A percentile compares a stretch with the other conserved stretches of the same genome.
Conservation (phyloP, 768 basidiomycete genomes). For the Boletus reticuloceps region DNA sequence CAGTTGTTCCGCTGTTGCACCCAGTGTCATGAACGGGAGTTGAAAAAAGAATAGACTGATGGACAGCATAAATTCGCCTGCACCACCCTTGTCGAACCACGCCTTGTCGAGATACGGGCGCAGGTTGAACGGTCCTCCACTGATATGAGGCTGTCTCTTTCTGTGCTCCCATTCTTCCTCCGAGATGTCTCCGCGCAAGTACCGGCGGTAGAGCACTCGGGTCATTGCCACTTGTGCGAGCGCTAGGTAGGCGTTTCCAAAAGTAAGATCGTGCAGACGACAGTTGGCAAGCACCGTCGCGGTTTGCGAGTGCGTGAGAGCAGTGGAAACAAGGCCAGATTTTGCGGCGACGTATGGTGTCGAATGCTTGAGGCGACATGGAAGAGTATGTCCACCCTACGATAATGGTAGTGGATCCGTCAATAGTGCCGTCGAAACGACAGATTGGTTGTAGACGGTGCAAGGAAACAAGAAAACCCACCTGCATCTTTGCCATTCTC, state of each 20-base stretch:
- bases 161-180: constrained; percentile 53
- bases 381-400: constrained; percentile 59
- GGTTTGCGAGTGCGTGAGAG: constrained; percentile 33
- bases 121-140: constrained; percentile 48
- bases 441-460: neutral
- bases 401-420: neutral
- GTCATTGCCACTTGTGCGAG: constrained; percentile 53
- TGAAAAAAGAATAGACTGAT: constrained; percentile 41
- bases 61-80: constrained; percentile 39
- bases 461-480: constrained; percentile 16
- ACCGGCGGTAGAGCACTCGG: constrained; percentile 47
- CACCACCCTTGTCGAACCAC: constrained; percentile 48
- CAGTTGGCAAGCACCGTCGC: constrained; percentile 36
- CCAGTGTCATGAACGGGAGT: constrained; percentile 48
- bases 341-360: constrained; percentile 38
- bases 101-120: constrained; percentile 46
- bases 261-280: constrained; percentile 42
- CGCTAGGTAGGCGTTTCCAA: constrained; percentile 49
- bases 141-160: constrained; percentile 46
- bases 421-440: neutral
- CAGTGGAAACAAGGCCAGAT: constrained; percentile 23
- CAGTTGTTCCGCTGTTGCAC: neutral
- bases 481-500: constrained; percentile 35
- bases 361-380: constrained; percentile 37
- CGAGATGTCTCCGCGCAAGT: constrained; percentile 45